Conservation (phyloP, 768 basidiomycete genomes). For the Tulasnella sp. region DNA sequence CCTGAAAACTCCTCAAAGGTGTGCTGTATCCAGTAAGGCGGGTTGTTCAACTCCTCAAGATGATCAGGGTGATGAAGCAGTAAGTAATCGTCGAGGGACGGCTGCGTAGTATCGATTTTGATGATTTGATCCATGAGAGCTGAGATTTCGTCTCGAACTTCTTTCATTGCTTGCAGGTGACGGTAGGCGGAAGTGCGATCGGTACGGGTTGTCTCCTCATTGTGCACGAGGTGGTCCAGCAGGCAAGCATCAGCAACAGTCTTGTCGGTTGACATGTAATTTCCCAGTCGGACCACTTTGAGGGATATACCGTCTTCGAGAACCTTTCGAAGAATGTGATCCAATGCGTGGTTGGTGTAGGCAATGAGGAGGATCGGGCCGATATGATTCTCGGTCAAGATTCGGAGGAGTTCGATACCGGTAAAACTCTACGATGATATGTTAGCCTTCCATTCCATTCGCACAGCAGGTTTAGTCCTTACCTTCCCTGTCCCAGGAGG, state of each 20-base stretch:
- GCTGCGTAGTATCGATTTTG: not conserved
- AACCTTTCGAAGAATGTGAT: conserved; percentile 53
- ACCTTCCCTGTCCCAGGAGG: conserved; percentile 76
- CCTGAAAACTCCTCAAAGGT: conserved; percentile 17
- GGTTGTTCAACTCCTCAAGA: conserved; percentile 29
- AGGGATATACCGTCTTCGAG: conserved; percentile 53
- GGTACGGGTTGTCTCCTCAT: not conserved
- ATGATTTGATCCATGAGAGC: not conserved
- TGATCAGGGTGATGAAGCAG: conserved; percentile 39
- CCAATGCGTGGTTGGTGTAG: conserved; percentile 69
- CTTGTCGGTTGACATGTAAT: conserved; percentile 24
- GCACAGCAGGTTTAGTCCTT: not conserved
- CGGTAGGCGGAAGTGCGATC: not conserved
- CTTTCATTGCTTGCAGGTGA: not conserved
- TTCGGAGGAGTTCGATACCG: conserved; percentile 55
- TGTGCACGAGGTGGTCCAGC: not conserved
- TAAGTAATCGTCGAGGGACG: conserved; percentile 23
- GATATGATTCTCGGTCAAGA: conserved; percentile 41
- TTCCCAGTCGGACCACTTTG: conserved; percentile 60
- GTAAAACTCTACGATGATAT: conserved; percentile 42
- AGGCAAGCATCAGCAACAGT: not conserved
- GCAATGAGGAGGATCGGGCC: conserved; percentile 47
- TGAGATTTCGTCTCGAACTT: not conserved
- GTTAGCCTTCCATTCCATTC: not conserved
- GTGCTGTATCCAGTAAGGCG: conserved; percentile 38